phyloP scores from a whole-genome alignment of 306 rosid species.

The cucumber (Cucumis sativus) region DNA sequence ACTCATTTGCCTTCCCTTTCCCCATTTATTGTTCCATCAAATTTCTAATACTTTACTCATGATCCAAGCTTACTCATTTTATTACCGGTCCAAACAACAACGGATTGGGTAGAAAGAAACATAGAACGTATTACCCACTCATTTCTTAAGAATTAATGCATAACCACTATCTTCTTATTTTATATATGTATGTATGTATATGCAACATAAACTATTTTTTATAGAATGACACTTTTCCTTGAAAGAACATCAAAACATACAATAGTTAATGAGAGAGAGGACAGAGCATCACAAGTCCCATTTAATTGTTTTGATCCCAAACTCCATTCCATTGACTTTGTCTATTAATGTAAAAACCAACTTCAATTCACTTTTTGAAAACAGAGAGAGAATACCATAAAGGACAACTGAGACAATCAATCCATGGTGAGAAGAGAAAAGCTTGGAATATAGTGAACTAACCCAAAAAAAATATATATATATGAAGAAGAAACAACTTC shows the following conservation, averaged over 20 bases:
- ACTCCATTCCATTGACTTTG: background rate
- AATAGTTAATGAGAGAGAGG: background rate
- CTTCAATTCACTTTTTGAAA: background rate
- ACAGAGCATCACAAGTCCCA: background rate
- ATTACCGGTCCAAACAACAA: no score
- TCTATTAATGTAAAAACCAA: background rate
- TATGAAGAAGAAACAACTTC: background rate
- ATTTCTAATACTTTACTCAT: no score
- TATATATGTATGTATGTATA: no score
- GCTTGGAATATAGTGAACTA: background rate
- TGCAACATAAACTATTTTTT: background rate
- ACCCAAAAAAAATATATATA: no score
- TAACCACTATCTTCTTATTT: background rate
- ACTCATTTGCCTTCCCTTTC: background rate
- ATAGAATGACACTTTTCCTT: background rate
- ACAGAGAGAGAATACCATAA: background rate
- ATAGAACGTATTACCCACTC: background rate
- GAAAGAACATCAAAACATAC: background rate
- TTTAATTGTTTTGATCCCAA: background rate
- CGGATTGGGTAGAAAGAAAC: no score
- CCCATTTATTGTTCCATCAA: no score
- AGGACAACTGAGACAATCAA: background rate
- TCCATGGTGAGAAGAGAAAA: background rate
- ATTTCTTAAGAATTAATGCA: background rate
- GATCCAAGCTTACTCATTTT: no score